These are phyloP conservation scores for Micractinium sp. DNA, from an alignment of 139 green algal genomes.

Conservation along the genomic window DNA sequence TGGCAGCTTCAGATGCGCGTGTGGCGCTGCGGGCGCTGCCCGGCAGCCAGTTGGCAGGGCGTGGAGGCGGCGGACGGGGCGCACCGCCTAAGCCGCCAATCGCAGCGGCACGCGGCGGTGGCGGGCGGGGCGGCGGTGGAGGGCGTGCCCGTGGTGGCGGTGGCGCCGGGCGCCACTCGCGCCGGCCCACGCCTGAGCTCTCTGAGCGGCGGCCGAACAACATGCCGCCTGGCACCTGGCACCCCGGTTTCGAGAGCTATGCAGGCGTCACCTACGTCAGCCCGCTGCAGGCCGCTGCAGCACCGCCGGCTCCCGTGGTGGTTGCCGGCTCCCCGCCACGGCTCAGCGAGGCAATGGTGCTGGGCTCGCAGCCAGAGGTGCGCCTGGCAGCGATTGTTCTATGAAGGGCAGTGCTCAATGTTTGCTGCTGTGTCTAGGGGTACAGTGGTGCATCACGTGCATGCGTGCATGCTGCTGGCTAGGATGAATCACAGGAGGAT, in stretches of 20 bases:
- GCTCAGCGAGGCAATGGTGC: neutral
- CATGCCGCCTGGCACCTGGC: constrained; percentile 27
- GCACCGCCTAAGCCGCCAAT: neutral
- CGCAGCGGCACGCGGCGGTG: neutral
- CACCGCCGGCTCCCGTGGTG: neutral
- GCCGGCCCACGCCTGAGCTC: neutral
- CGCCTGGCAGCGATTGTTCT: neutral
- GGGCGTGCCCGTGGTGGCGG: neutral
- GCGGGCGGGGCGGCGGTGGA: neutral
- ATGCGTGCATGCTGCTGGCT: too few species aligned
- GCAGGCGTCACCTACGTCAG: constrained; percentile 24
- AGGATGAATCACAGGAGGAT: too few species aligned
- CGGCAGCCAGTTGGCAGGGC: neutral
- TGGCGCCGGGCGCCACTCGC: neutral
- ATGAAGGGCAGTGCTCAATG: too few species aligned
- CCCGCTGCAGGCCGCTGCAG: neutral
- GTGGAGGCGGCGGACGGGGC: neutral
- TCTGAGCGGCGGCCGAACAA: neutral
- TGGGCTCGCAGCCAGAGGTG: neutral
- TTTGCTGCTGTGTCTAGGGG: too few species aligned
- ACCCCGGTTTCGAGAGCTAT: constrained; percentile 16
- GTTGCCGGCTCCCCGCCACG: constrained; percentile 5
- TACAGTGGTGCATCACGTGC: too few species aligned
- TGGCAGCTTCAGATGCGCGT: constrained; percentile 10
- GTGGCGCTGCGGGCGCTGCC: neutral